phyloP scores from a whole-genome alignment of 2,329 filamentous ascomycete genomes.

The Aureobasidium vineae region DNA sequence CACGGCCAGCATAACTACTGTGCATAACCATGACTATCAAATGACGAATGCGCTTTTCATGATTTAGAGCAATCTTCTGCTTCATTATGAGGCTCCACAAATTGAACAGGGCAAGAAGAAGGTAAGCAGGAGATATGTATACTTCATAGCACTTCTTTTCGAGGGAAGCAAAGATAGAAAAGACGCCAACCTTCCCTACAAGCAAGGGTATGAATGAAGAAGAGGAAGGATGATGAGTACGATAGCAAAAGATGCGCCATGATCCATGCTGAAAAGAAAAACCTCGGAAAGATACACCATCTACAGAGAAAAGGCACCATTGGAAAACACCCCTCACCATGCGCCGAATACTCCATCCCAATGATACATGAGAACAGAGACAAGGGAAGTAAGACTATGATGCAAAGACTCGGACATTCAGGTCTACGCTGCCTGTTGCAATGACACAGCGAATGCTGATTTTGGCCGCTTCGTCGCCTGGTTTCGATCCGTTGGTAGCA shows the following conservation, averaged over 20 bases:
- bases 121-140: neutral
- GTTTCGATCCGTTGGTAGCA: slow-evolving; percentile 24
- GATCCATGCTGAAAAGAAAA: slow-evolving; percentile 12
- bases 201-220: slow-evolving; percentile 11
- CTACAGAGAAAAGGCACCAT: neutral
- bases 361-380: neutral
- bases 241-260: slow-evolving; percentile 2
- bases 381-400: slow-evolving; percentile 37
- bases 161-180: neutral
- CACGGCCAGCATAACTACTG: too few relatives aligned
- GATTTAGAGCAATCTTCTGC: too few relatives aligned
- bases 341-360: neutral
- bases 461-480: slow-evolving; percentile 49
- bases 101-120: too few relatives aligned
- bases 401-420: slow-evolving; percentile 76
- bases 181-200: neutral
- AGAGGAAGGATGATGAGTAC: too few relatives aligned
- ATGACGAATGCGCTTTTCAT: too few relatives aligned
- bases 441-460: slow-evolving; percentile 78
- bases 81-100: too few relatives aligned
- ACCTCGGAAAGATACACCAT: neutral
- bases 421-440: slow-evolving; percentile 81
- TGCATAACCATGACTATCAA: too few relatives aligned
- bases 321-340: neutral
- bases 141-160: neutral